These are phyloP conservation scores for Rhynchospora tenuis DNA, from an alignment of 176 grass and related monocot genomes.

Conservation along the genomic window DNA sequence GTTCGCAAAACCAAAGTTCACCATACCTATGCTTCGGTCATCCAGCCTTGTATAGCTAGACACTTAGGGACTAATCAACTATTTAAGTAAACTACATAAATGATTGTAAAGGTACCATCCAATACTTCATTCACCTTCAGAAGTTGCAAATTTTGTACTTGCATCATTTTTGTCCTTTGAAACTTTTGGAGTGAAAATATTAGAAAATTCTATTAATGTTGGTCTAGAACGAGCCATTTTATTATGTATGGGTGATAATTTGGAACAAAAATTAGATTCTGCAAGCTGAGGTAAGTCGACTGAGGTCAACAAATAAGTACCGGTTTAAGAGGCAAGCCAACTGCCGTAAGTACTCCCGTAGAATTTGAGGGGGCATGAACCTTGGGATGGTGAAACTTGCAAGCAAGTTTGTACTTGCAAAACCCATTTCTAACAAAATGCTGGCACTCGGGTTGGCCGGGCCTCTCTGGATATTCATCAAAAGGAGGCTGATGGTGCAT, in stretches of 20 bases:
- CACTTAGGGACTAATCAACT: neutral
- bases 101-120: neutral
- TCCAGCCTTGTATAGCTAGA: neutral
- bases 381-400: conserved; percentile 81
- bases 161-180: neutral
- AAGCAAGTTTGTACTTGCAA: conserved; percentile 70
- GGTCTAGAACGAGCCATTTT: neutral
- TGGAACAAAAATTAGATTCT: neutral
- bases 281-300: neutral
- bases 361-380: conserved; percentile 19
- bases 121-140: neutral
- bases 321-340: conserved; percentile 79
- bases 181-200: neutral
- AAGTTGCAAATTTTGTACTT: neutral
- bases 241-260: neutral
- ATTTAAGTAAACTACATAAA: neutral
- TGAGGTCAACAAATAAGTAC: conserved; percentile 37
- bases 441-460: conserved; percentile 75
- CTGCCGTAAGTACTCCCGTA: conserved; percentile 46
- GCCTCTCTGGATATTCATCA: conserved; percentile 81
- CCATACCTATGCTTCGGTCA: neutral
- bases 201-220: neutral
- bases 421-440: conserved; percentile 74
- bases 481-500: conserved; percentile 40
- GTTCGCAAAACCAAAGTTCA: neutral